Conservation (phyloP, 495 filamentous ascomycete genomes). For the Pseudotulostoma volvatum region DNA sequence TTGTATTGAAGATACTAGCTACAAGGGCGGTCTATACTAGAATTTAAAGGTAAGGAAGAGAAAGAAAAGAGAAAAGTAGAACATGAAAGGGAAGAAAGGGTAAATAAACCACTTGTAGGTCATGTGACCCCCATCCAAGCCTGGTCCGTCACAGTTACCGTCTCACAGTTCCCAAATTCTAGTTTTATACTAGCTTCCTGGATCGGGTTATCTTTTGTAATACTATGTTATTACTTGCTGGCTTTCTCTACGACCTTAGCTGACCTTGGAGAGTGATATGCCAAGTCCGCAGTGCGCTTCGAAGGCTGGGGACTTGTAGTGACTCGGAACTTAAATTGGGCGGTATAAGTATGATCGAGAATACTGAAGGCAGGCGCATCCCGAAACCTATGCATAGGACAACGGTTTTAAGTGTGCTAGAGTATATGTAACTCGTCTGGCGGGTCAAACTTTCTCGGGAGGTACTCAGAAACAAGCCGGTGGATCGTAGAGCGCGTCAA, state of each 20-base stretch:
- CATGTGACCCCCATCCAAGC: too few relatives aligned
- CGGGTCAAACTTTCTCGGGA: neutral
- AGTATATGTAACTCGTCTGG: neutral
- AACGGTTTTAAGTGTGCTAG: constrained; percentile 1
- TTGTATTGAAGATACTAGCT: too few relatives aligned
- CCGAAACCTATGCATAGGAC: neutral
- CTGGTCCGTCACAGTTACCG: too few relatives aligned
- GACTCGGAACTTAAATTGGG: too few relatives aligned
- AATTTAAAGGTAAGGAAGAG: too few relatives aligned
- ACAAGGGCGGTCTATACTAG: too few relatives aligned
- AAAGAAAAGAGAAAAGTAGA: too few relatives aligned
- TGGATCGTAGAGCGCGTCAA: neutral
- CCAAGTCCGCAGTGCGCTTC: neutral
- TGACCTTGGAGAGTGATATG: neutral
- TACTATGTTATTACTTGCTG: neutral
- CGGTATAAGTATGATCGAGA: neutral
- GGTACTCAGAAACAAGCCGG: constrained; percentile 1
- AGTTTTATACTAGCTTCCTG: neutral
- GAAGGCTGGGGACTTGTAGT: too few relatives aligned
- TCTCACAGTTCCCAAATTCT: neutral
- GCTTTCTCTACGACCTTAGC: neutral
- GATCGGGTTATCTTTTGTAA: neutral
- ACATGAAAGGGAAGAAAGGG: too few relatives aligned
- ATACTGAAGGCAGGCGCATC: constrained; percentile 2
- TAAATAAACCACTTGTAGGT: too few relatives aligned